Percentiles rank a stretch among this genome's conserved stretches.
Evolutionary conservation across 129 eudicot genomes (phyloP).

Genomic region (Centaurea solstitialis): DNA sequence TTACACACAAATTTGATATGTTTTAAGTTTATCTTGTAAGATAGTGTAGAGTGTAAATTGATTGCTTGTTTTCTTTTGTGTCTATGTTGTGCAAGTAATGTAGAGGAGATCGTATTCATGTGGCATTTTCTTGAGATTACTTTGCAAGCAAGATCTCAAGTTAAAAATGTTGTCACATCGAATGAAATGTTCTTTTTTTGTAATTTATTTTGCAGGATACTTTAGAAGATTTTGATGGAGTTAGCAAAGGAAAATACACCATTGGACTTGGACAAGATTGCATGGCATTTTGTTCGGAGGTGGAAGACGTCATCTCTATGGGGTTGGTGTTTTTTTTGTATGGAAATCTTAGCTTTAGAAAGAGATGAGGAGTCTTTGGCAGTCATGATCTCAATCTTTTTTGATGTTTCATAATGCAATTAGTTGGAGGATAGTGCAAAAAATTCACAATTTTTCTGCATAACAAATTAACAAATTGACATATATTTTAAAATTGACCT

Average conservation of each 20-base stretch:
- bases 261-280: slow-evolving; percentile 96
- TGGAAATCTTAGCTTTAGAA: not conserved
- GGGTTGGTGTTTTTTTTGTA: slow-evolving; percentile 42
- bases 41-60: not conserved
- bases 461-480: not conserved
- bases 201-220: slow-evolving; percentile 45
- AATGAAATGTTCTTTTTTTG: not conserved
- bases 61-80: slow-evolving; percentile 8
- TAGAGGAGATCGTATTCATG: not conserved
- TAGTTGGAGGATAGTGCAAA: not conserved
- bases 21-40: slow-evolving; percentile 20
- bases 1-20: not conserved
- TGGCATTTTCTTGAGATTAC: not conserved
- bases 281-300: slow-evolving; percentile 93
- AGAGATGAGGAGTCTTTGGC: not conserved
- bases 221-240: slow-evolving; percentile 85
- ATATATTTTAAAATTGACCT: not conserved
- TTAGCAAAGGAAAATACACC: slow-evolving; percentile 89
- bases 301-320: slow-evolving; percentile 97
- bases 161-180: not conserved
- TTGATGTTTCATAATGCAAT: not conserved
- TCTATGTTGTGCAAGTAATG: slow-evolving; percentile 16
- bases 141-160: slow-evolving; percentile 20
- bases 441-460: not conserved
- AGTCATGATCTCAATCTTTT: not conserved